Conservation (phyloP, 2,329 filamentous ascomycete species). For the Fusarium torreyae region DNA sequence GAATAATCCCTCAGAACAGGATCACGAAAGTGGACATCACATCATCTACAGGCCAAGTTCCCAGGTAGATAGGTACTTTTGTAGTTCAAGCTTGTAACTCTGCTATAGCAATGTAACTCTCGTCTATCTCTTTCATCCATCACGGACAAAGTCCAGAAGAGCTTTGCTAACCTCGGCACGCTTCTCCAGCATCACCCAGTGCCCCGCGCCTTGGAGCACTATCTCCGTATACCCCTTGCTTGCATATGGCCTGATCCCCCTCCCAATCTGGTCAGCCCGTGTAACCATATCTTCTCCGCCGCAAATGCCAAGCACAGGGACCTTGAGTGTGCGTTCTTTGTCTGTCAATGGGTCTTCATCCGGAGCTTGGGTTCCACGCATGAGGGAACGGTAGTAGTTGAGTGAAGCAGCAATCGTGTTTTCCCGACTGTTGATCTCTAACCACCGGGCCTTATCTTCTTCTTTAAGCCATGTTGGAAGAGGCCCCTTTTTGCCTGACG, state of each 20-base stretch:
- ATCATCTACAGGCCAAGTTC: background rate
- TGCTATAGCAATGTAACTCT: background rate
- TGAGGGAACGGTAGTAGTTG: slow-evolving; percentile 41
- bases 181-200: slow-evolving; percentile 43
- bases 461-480: slow-evolving; percentile 25
- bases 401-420: slow-evolving; percentile 24
- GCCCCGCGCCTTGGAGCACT: slow-evolving; percentile 24
- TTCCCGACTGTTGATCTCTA: slow-evolving; percentile 17
- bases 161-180: slow-evolving; percentile 25
- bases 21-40: background rate
- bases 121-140: background rate
- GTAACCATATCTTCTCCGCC: slow-evolving; percentile 32
- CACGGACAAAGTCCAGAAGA: slow-evolving; percentile 28
- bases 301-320: slow-evolving; percentile 39
- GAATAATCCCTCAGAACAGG: slow-evolving; percentile 3
- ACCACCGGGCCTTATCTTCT: slow-evolving; percentile 27
- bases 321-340: slow-evolving; percentile 27
- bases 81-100: background rate
- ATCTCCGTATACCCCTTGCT: slow-evolving; percentile 29
- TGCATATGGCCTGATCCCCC: slow-evolving; percentile 19
- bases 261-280: slow-evolving; percentile 20
- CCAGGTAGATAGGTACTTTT: slow-evolving; percentile 3
- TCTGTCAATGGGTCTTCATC: slow-evolving; percentile 39
- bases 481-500: slow-evolving; percentile 8
- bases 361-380: slow-evolving; percentile 31